Base-by-base conservation (phyloP, 306 rosid species). In the Cicer yamashitae region DNA sequence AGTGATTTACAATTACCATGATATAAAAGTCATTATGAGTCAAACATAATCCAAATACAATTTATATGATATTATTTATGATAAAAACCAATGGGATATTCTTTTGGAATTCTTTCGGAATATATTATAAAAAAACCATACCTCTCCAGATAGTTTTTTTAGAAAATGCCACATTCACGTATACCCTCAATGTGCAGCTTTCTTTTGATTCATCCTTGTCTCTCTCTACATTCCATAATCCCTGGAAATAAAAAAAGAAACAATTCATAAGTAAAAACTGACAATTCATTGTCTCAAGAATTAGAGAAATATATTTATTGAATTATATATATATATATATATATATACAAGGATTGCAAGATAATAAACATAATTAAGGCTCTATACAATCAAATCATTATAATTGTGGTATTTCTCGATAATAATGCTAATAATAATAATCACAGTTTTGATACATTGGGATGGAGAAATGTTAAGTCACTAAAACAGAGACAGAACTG, bases 101-200 rank as follows among this genome's bases (percentile, higher is more conserved):
- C 22, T n/a, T 39, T 43, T 3, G 47, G 60, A 50, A 66, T 66
- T 39, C 22, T 11, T 39, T 43, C 2, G 47, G 50, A 50, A 66
- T 66, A 67, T 51, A 48, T 13, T 9, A 51, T 41, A 10, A 39
- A 81, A 75, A 47, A 37, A 37, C 15, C 86, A 81, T 7, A 94
- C 99, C 99, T 94, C 81, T 89, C 82, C 82, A 94, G 18, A 92
- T 88, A 59, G 99, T 94, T 88, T 79, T 89, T 82, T 88, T 92
- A 6, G 85, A 86, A 86, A 94, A 92, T 77, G 91, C 89, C 47
- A 94, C 93, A 80, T 92, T 88, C 79, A 89, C 87, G 74, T 92
- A 90, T 68, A 94, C 85, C 58, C 79, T 77, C 70, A 94, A 83
- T 70, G 65, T 71, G 82, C 96, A 86, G 85, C 89, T 57, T 18